Base-by-base conservation (phyloP, 2,329 filamentous ascomycete species). In the Diaporthe aspalathi region DNA sequence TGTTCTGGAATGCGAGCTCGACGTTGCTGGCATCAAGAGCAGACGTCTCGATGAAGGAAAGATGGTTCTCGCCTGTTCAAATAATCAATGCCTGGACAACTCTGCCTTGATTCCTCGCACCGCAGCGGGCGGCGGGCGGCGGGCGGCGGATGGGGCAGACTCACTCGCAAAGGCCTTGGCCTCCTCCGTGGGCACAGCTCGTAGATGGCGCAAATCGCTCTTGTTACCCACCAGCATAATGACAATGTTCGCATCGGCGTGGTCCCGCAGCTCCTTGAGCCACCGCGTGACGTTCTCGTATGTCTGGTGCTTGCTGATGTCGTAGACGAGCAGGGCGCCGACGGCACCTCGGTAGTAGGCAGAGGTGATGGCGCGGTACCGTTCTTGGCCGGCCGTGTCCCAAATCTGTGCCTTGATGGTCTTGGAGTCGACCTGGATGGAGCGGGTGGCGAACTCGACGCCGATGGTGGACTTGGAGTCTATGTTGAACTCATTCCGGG, bases 391-490 rank as follows among this genome's bases (percentile, higher is more conserved):
- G 76, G 96, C 96, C 72, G 96, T 99, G 87, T 99, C 96, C 96
- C 97, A 99, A 80, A 99, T 99, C 88, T 99, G 96, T 78, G 96
- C 96, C 89, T 99, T 99, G 91, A 99, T 99, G 75, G 96, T 99
- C 90, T 99, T 99, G 81, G 93, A 93, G 85, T 99, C 96, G 80
- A 99, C 96, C 85, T 98, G 95, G 82, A 99, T 99, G 77, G 94
- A 98, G 75, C 96, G 92, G 78, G 96, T 99, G 79, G 97, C 96
- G 83, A 99, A 99, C 86, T 99, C 96, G 83, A 99, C 96, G 79
- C 96, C 96, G 85, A 99, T 99, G 78, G 96, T 99, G 75, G 96
- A 98, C 91, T 99, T 98, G 83, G 95, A 97, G 86, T 99, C 96
- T 76, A 98, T 90, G 86, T 98, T 98, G 92, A 99, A 99, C 86